Base-by-base conservation (phyloP, 2,329 filamentous ascomycete species). In the Epichloe elymi region DNA sequence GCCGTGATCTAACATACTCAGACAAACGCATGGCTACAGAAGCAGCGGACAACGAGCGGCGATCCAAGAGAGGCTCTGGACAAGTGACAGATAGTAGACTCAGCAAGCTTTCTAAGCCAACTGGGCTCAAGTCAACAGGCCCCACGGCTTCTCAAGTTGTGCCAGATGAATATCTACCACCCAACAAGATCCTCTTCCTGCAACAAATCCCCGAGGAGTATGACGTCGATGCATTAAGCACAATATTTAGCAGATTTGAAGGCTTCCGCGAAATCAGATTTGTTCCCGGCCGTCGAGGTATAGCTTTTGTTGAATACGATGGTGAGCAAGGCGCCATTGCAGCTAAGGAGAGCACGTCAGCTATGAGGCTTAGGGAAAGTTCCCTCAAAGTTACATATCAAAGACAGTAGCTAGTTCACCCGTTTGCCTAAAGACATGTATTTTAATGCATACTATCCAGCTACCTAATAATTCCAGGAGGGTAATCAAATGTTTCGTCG, bases 301-400 rank as follows among this genome's bases (percentile, higher is more conserved):
- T 98, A 66, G 93, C 89, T 0, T 98, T 98, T 67, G 88, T 96
- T 54, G 93, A 98, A 68, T 98, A 97, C 70, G 88, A 95, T 61
- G 83, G 80, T 58, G 89, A 97, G 70, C 78, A 83, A 46, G 89
- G 88, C 41, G 90, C 93, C 30, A 95, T 95, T 61, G 84, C 82
- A 50, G 93, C 93, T 17, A 97, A 95, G 75, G 91, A 97, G 74
- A 88, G 85, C 56, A 95, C 88, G 35, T 85, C 87, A 12, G 88
- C 88, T 20, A 90, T 93, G 80, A 74, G 80, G 23, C 72, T 98
- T 59, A 81, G 82, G 44, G 78, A 79, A 58, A 87, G 88, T 70
- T 74, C 81, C 7, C 88, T 98, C 67, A 94, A 93, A 72, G 90
- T 98, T 57, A 96, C 93, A 14, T 98, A 95, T 76, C 93, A 97